Conservation (phyloP, 2,329 filamentous ascomycete genomes). For the Cladosporium colombiae region DNA sequence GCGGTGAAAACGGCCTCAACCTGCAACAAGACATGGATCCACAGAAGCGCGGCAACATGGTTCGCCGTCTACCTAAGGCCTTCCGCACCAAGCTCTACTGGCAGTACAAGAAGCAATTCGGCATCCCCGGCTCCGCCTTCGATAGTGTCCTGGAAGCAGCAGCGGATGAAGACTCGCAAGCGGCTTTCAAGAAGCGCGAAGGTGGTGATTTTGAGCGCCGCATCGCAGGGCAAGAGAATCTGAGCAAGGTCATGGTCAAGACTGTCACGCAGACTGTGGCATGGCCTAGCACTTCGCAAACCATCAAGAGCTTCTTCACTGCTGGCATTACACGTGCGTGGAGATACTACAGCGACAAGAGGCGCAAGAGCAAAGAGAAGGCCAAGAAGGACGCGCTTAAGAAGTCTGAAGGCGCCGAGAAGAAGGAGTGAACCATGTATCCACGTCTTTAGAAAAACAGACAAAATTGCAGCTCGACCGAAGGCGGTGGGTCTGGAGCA, state of each 20-base stretch:
- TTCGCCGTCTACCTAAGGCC: constrained; percentile 79
- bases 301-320: constrained; percentile 78
- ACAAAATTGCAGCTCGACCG: background rate
- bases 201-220: constrained; percentile 84
- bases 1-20: constrained; percentile 62
- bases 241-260: constrained; percentile 69
- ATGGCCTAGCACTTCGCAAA: constrained; percentile 90
- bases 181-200: constrained; percentile 69
- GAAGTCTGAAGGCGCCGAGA: constrained; percentile 6
- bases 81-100: constrained; percentile 93
- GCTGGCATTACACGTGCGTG: constrained; percentile 69
- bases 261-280: constrained; percentile 85
- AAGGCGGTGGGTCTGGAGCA: background rate
- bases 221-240: constrained; percentile 72
- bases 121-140: constrained; percentile 82
- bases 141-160: constrained; percentile 78
- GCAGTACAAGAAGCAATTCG: constrained; percentile 87
- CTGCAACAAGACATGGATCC: constrained; percentile 92
- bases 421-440: constrained; percentile 8
- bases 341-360: constrained; percentile 82
- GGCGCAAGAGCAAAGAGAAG: constrained; percentile 43
- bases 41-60: constrained; percentile 90
- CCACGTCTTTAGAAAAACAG: background rate
- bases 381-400: constrained; percentile 20
- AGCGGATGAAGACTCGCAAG: constrained; percentile 66